These are phyloP conservation scores for Rhizopogon sp. DNA, from an alignment of 768 basidiomycete genomes.

Conservation along the genomic window DNA sequence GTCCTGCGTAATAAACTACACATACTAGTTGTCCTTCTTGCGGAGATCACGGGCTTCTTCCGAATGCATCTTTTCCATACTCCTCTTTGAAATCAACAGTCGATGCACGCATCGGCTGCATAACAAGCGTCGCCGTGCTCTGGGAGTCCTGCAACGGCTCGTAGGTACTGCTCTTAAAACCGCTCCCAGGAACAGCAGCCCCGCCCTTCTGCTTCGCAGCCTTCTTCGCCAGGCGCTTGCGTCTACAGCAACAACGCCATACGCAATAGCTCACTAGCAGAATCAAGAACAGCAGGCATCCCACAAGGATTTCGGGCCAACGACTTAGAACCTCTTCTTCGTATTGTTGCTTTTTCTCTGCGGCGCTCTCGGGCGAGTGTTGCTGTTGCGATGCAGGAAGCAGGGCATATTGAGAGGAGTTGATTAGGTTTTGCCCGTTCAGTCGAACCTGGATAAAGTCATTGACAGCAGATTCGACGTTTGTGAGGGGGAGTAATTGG, in stretches of 20 bases:
- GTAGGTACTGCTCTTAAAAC: constrained; percentile 12
- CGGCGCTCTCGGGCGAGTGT: constrained; percentile 56
- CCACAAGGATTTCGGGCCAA: constrained; percentile 69
- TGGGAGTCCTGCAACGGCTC: constrained; percentile 20
- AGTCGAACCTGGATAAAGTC: constrained; percentile 66
- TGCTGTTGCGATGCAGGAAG: constrained; percentile 55
- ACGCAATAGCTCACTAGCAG: constrained; percentile 44
- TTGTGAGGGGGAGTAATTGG: constrained; percentile 61
- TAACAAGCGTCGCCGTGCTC: constrained; percentile 22
- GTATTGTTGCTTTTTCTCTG: constrained; percentile 63
- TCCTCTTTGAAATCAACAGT: constrained; percentile 14
- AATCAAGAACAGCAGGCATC: constrained; percentile 47
- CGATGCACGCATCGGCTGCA: constrained; percentile 23
- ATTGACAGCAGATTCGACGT: constrained; percentile 44
- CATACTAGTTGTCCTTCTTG: neutral
- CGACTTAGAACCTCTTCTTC: constrained; percentile 61
- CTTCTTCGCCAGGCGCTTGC: constrained; percentile 25
- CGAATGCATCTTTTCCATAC: constrained; percentile 12
- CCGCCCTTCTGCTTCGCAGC: constrained; percentile 11
- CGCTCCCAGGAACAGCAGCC: neutral
- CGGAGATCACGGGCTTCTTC: constrained; percentile 2
- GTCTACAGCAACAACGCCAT: constrained; percentile 58
- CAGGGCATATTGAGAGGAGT: constrained; percentile 49
- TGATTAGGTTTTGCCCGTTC: constrained; percentile 52
- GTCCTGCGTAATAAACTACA: constrained; percentile 8